Conservation (phyloP, 2,329 filamentous ascomycete species). For the Xylariaceae sp. region DNA sequence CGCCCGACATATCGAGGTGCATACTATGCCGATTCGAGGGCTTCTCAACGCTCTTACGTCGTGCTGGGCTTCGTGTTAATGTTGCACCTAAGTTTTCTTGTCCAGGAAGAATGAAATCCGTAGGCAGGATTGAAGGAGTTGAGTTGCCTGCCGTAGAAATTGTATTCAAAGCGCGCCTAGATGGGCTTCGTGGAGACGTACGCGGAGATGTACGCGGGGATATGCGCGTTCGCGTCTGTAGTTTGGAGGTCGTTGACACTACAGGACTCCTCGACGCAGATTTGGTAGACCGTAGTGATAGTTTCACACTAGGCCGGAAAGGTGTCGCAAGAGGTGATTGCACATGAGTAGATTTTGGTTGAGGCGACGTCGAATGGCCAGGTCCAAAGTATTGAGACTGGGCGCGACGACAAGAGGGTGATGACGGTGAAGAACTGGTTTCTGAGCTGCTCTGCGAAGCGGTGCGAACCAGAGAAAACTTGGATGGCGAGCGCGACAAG, state of each 20-base stretch:
- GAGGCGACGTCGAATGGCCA: constrained; percentile 44
- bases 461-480: constrained; percentile 69
- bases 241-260: constrained; percentile 56
- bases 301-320: constrained; percentile 69
- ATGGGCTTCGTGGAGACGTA: constrained; percentile 75
- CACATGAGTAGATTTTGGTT: constrained; percentile 37
- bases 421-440: constrained; percentile 56
- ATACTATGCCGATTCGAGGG: constrained; percentile 57
- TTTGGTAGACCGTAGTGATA: constrained; percentile 68
- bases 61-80: constrained; percentile 46
- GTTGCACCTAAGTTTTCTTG: constrained; percentile 50
- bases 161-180: constrained; percentile 76
- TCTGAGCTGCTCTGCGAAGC: constrained; percentile 54
- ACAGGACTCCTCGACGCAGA: constrained; percentile 58
- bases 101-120: constrained; percentile 48
- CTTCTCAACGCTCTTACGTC: constrained; percentile 55
- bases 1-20: constrained; percentile 62
- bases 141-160: constrained; percentile 75
- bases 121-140: constrained; percentile 50
- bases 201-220: constrained; percentile 71
- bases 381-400: constrained; percentile 56
- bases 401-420: constrained; percentile 49
- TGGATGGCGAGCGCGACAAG: constrained; percentile 91
- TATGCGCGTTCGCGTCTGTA: constrained; percentile 67
- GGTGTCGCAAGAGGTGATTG: constrained; percentile 65